Evolutionary conservation across 1,284 basidiomycete species (phyloP), one percentile per base, ranked within the genome.

Genomic region (Farysia itapuensis): DNA sequence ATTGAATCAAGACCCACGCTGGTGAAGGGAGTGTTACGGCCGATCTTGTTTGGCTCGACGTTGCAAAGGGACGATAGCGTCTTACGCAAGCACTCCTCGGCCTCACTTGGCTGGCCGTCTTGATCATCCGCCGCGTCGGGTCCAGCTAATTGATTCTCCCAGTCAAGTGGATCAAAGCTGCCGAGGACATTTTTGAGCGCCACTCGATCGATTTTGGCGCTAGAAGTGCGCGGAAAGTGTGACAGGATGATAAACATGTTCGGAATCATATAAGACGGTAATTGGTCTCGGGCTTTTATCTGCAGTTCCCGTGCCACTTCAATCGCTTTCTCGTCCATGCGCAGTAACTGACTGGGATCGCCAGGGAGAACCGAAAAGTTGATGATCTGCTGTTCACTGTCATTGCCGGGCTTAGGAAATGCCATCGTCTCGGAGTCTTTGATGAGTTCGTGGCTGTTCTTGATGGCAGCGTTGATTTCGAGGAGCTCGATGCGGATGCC

Each of bases 401-500:
- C 64, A 25, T 50, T 49, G 32, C 41, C 50, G 5, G 35, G 53
- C 33, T 57, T 63, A 11, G 61, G 57, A 22, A 76, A 52, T 14
- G 69, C 70, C 48, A 70, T 70, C 24, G 74, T 77, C 47, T 72
- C 67, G 20, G 64, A 72, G 44, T 69, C 70, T 40, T 63, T 73
- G 58, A 71, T 66, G 32, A 36, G 46, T 28, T 45, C 42, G 23
- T 54, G 66, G 38, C 59, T 64, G 26, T 60, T 48, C 48, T 74
- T 67, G 41, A 78, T 60, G 13, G 74, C 67, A n/a, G 77, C 74
- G 34, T 76, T 78, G 60, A 78, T 78, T 49, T 78, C 77, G 36
- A 72, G 61, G 16, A 77, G 63, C 65, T 78, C 77, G 43, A 78
- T 75, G 8, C 77, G 74, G 39, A 78, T 75, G 16, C 77, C 77